Evolutionary conservation across 1,284 basidiomycete species (phyloP).

Genomic region (Cryptococcus neoformans): DNA sequence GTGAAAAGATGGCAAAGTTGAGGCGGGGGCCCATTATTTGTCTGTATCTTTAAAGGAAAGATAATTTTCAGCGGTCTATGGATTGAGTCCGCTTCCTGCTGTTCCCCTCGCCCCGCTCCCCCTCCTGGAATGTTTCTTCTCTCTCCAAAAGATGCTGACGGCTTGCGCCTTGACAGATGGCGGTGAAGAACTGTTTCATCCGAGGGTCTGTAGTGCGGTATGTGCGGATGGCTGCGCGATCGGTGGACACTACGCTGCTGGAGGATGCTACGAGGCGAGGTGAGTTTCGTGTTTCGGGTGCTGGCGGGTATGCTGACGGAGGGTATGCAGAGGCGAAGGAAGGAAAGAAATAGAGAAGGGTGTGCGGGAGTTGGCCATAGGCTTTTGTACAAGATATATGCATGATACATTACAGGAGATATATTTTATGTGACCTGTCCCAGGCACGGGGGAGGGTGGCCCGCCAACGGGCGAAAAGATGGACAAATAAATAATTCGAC

Average conservation of each 20-base stretch:
- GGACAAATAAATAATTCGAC: background rate
- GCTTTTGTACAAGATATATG: slow-evolving; percentile 11
- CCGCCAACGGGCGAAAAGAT: too few relatives aligned
- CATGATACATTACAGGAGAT: slow-evolving; percentile 13
- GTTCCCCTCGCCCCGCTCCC: background rate
- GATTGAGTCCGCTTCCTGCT: background rate
- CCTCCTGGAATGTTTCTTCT: too few relatives aligned
- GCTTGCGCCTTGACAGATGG: slow-evolving; percentile 63
- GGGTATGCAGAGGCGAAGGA: slow-evolving; percentile 36
- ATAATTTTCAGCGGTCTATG: background rate
- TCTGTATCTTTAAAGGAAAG: background rate
- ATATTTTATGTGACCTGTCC: background rate
- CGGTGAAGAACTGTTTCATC: slow-evolving; percentile 98
- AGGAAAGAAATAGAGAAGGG: slow-evolving; percentile 27
- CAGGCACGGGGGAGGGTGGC: too few relatives aligned
- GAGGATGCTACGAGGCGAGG: slow-evolving; percentile 98
- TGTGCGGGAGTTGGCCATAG: background rate
- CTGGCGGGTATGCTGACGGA: slow-evolving; percentile 8
- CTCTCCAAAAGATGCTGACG: too few relatives aligned
- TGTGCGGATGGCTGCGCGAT: slow-evolving; percentile 86
- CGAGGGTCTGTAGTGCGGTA: slow-evolving; percentile 98
- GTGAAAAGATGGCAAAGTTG: too few relatives aligned
- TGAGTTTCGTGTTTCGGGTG: slow-evolving; percentile 44
- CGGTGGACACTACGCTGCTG: slow-evolving; percentile 91
- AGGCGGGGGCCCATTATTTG: background rate